Base-by-base conservation (phyloP, 495 filamentous ascomycete species). In the Aspergillus saccharolyticus region DNA sequence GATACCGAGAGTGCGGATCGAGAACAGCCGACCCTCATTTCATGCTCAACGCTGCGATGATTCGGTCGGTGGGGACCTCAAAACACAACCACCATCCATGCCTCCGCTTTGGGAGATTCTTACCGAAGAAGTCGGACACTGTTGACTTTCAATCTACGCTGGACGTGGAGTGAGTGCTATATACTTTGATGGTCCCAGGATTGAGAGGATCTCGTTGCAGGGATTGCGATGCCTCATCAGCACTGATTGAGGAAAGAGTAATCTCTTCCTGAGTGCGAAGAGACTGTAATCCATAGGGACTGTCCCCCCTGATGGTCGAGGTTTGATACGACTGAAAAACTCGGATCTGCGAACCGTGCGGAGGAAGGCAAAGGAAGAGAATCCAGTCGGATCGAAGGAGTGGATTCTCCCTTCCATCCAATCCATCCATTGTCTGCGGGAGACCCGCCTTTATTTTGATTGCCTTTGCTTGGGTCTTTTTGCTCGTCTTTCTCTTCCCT, bases 271-370 rank as follows among this genome's bases (percentile, higher is more conserved):
- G 5, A 39, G 10, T 39, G 7, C 6, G 14, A 12, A 8, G 5
- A 15, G 14, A 15, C 4, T 8, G 2, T 39, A 12, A 39, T 9
- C 7, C 12, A 39, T 12, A 39, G 33, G 14, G 33, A 39, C 7
- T 39, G 12, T 39, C 7, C 33, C 33, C n/a, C 33, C 33, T 39
- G 33, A 15, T 9, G 12, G 12, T 8, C 2, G 6, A 12, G 14
- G 33, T 10, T 18, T 16, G 15, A 17, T 18, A 50, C 15, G 15
- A 19, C 30, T 21, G 24, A 60, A 56, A 65, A 63, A 67, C 65
- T 65, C 65, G 60, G 65, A 67, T 65, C 62, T 67, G 65, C 65
- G 62, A 67, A 67, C 62, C 39, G 54, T 63, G 62, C 53, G 62
- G 62, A 59, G 62, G 65, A 33, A 28, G 14, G 22, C 21, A 50